These are phyloP conservation scores for Amniculicola lignicola DNA, from an alignment of 495 filamentous ascomycete species.

Conservation along the genomic window DNA sequence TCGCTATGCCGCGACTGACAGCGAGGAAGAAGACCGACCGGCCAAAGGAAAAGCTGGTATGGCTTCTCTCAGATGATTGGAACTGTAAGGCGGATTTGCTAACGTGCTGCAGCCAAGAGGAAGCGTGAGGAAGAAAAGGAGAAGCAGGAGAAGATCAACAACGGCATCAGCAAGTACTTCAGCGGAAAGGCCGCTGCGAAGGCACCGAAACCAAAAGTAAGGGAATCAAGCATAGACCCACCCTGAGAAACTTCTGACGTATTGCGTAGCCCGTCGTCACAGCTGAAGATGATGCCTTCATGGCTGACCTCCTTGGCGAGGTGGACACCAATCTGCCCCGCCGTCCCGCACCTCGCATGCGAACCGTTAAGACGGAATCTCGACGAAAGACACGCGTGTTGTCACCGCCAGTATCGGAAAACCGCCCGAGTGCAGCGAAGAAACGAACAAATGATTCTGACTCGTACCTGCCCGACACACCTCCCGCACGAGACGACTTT, in stretches of 20 bases:
- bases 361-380: conserved; percentile 66
- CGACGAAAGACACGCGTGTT: conserved; percentile 74
- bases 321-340: conserved; percentile 78
- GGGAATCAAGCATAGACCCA: conserved; percentile 9
- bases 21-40: conserved; percentile 65
- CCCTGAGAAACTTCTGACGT: too few species aligned
- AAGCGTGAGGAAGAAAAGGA: conserved; percentile 88
- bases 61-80: background rate
- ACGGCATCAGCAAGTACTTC: conserved; percentile 91
- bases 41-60: conserved; percentile 62
- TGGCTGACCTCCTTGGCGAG: conserved; percentile 79
- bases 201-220: conserved; percentile 76
- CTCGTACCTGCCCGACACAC: conserved; percentile 46
- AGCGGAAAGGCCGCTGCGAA: conserved; percentile 64
- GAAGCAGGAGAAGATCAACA: conserved; percentile 79
- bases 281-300: conserved; percentile 81
- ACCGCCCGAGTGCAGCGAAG: conserved; percentile 25
- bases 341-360: conserved; percentile 53
- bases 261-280: conserved; percentile 53
- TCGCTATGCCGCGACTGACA: conserved; percentile 60
- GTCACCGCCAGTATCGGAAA: conserved; percentile 64
- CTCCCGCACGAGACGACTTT: conserved; percentile 44
- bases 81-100: background rate
- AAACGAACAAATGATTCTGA: conserved; percentile 47
- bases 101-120: conserved; percentile 61